Evolutionary conservation across 23 red algal genomes (phyloP).

Genomic region (Agarophyton chilense): DNA sequence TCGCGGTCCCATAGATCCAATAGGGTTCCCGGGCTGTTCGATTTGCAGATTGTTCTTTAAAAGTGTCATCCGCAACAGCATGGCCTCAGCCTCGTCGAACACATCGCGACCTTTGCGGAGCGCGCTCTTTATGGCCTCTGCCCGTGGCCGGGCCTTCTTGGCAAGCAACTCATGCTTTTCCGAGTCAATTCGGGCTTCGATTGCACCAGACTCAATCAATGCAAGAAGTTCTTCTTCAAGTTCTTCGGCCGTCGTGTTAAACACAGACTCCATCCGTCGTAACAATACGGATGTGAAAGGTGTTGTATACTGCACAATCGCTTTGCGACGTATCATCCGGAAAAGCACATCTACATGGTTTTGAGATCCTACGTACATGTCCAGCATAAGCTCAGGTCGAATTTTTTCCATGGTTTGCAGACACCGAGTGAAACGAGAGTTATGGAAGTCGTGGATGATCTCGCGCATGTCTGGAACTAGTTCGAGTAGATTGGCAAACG

Average conservation of each 20-base stretch:
- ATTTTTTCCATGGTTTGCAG: conserved; percentile 60
- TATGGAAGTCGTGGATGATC: conserved; percentile 79
- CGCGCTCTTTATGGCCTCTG: conserved; percentile 29
- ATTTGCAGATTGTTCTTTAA: conserved; percentile 62
- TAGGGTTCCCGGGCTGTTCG: background rate
- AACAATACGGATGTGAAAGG: conserved; percentile 81
- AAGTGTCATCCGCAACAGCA: conserved; percentile 74
- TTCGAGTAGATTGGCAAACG: conserved; percentile 77
- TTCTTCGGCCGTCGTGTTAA: conserved; percentile 44
- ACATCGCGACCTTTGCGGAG: conserved; percentile 45
- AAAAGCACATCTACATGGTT: conserved; percentile 70
- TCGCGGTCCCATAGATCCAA: conserved; percentile 20
- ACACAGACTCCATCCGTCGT: conserved; percentile 70
- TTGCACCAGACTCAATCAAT: conserved; percentile 71
- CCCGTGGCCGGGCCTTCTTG: conserved; percentile 37
- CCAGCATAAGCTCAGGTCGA: conserved; percentile 71
- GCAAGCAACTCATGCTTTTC: conserved; percentile 59
- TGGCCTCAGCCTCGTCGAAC: conserved; percentile 77
- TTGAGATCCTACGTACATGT: conserved; percentile 67
- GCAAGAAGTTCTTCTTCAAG: conserved; percentile 74
- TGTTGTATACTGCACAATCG: conserved; percentile 77
- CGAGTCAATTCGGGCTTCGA: conserved; percentile 82
- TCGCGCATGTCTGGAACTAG: conserved; percentile 89
- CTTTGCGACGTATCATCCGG: conserved; percentile 76
- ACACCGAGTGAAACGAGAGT: conserved; percentile 74